Conservation (phyloP, 1,284 basidiomycete species). For the Leccinum variabile region DNA sequence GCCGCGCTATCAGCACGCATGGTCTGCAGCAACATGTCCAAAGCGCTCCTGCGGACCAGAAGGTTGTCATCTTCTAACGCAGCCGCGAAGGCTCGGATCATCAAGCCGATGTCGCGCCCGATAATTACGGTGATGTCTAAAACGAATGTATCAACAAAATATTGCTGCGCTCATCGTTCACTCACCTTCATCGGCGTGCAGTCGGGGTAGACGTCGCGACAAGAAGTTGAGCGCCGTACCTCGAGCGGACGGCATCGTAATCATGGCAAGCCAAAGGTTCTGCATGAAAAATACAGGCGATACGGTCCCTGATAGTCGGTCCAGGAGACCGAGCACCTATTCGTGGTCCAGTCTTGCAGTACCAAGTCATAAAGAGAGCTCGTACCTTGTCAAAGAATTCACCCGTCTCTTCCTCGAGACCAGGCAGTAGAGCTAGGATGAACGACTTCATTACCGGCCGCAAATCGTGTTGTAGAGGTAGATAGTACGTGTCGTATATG, state of each 20-base stretch:
- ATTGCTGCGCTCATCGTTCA: background rate
- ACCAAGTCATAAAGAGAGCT: background rate
- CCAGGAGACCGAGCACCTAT: conserved; percentile 82
- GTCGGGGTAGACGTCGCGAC: conserved; percentile 70
- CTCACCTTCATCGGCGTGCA: conserved; percentile 70
- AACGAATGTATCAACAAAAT: conserved; percentile 12
- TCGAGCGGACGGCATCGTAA: conserved; percentile 86
- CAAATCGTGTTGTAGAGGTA: conserved; percentile 81
- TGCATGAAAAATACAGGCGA: conserved; percentile 90
- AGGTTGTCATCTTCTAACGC: conserved; percentile 89
- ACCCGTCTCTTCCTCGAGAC: conserved; percentile 92
- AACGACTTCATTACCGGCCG: conserved; percentile 93
- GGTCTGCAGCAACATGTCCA: conserved; percentile 80
- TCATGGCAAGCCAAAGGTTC: conserved; percentile 91
- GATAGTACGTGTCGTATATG: conserved; percentile 87
- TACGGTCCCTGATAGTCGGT: conserved; percentile 80
- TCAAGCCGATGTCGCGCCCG: conserved; percentile 86
- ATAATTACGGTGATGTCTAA: conserved; percentile 73
- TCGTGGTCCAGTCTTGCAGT: conserved; percentile 17
- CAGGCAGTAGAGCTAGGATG: conserved; percentile 90
- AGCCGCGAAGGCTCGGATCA: conserved; percentile 89
- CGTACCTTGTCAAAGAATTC: conserved; percentile 94
- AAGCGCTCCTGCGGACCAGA: conserved; percentile 77
- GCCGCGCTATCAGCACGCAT: conserved; percentile 73
- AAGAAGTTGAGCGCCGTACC: conserved; percentile 89